These are phyloP conservation scores for Aspergillus fumigatus DNA, from an alignment of 2,329 filamentous ascomycete species.

Conservation along the genomic window DNA sequence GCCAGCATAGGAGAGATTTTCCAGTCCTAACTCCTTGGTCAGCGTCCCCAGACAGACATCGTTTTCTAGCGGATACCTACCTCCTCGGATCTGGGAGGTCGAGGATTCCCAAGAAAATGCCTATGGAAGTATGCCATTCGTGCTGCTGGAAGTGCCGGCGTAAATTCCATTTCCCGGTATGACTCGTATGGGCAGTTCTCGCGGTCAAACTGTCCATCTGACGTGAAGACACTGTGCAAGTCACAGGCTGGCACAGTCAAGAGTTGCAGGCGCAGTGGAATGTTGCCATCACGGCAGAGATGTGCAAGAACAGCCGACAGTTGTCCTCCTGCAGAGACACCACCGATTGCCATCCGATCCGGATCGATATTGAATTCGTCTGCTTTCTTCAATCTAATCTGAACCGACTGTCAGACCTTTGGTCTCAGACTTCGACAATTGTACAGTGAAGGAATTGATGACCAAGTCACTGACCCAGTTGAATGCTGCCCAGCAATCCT, in stretches of 20 bases:
- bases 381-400: constrained; percentile 31
- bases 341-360: constrained; percentile 34
- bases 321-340: constrained; percentile 38
- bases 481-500: constrained; percentile 39
- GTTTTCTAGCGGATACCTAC: constrained; percentile 19
- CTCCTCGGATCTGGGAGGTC: constrained; percentile 30
- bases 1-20: constrained; percentile 40
- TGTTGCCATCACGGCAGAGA: constrained; percentile 33
- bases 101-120: constrained; percentile 35
- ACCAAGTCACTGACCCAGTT: constrained; percentile 29
- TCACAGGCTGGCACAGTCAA: constrained; percentile 36
- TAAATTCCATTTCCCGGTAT: constrained; percentile 37
- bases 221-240: constrained; percentile 33
- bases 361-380: constrained; percentile 33
- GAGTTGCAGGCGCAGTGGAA: constrained; percentile 35
- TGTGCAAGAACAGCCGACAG: constrained; percentile 36
- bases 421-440: neutral
- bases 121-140: constrained; percentile 39
- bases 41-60: constrained; percentile 2
- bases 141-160: constrained; percentile 30
- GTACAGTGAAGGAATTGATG: neutral
- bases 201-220: constrained; percentile 31
- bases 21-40: constrained; percentile 31
- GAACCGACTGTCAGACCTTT: constrained; percentile 2
- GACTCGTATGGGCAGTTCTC: constrained; percentile 36